Base-by-base conservation (phyloP, 768 basidiomycete species). In the Pleurotus djamor region DNA sequence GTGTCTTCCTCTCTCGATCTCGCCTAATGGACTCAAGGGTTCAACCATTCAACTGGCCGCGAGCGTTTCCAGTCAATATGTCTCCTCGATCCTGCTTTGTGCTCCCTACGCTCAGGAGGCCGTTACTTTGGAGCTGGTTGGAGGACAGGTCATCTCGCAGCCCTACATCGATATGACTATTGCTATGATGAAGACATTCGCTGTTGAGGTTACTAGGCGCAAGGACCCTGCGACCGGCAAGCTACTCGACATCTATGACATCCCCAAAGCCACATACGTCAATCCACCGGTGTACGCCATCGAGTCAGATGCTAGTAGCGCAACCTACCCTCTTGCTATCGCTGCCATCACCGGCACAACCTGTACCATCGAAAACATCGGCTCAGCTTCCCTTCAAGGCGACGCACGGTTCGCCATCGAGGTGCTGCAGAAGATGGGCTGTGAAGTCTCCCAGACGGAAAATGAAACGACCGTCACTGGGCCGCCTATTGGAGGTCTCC, bases 121-220 rank as follows among this genome's bases (percentile, higher is more conserved):
- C n/a, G 84, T 97, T 60, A 88, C 86, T 2, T 87, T 98, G 55
- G 91, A 97, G 74, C 83, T 99, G 61, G 90, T 85, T 0, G 97
- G 96, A 9, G 96, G 94, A 0, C 88, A 92, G 60, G 97, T 98
- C 68, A 98, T 99, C 70, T 97, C 94, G 4, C 96, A 98, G 74
- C 95, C 95, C 0, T 99, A 98, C 77, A 98, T 99, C 72, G 96
- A 99, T 76, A 98, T 98, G 97, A 98, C 97, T 7, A 90, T 97
- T 65, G 87, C 94, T 7, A 97, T 99, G 89, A 98, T 99, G 97
- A 80, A 80, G 62, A 85, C 89, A 6, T 99, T 99, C 69, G 96
- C 95, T 3, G 78, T 98, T 61, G 65, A 79, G 7, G 96, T 94
- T 51, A 73, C 75, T 14, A 84, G 96, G 49, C 80, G 89, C 59